A percentile compares a stretch with the other conserved stretches of the same genome.
Conservation (phyloP, 768 basidiomycete species). For the Rhizopogon vulgaris region DNA sequence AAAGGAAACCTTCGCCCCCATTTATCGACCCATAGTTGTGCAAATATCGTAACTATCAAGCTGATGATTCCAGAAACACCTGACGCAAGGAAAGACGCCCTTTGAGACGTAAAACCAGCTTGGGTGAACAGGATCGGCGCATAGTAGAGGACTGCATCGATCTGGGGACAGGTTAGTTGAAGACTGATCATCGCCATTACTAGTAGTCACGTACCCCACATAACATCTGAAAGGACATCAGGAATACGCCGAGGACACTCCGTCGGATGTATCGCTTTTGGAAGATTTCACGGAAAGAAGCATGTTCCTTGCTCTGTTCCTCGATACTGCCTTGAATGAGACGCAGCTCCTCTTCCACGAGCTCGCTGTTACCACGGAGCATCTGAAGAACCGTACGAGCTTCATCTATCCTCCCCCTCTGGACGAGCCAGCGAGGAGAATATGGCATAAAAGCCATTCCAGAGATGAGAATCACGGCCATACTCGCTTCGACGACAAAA, state of each 20-base stretch:
- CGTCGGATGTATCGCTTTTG: constrained; percentile 24
- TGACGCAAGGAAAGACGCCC: constrained; percentile 45
- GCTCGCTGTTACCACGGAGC: constrained; percentile 8
- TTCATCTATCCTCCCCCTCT: constrained; percentile 25
- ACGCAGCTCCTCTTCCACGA: constrained; percentile 16
- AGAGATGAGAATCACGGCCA: constrained; percentile 11
- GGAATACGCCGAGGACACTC: constrained; percentile 35
- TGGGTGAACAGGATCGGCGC: constrained; percentile 45
- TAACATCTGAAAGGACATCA: constrained; percentile 40
- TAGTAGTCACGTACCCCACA: constrained; percentile 14
- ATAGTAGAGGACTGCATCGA: constrained; percentile 29
- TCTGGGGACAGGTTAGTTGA: constrained; percentile 7
- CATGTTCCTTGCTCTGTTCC: constrained; percentile 12
- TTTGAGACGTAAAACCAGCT: constrained; percentile 40
- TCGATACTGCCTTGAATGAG: constrained; percentile 17
- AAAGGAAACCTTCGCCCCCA: constrained; percentile 31
- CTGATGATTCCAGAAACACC: constrained; percentile 44
- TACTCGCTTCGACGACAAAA: constrained; percentile 20
- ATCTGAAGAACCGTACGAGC: constrained; percentile 24
- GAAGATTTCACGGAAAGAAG: constrained; percentile 23
- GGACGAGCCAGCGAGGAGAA: constrained; percentile 24
- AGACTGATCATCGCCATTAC: not conserved
- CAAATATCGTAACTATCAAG: constrained; percentile 31
- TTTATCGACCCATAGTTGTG: constrained; percentile 34
- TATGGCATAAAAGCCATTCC: constrained; percentile 20